Base-by-base conservation (phyloP, 176 grass and related monocot species). In the Tillandsia leiboldiana region DNA sequence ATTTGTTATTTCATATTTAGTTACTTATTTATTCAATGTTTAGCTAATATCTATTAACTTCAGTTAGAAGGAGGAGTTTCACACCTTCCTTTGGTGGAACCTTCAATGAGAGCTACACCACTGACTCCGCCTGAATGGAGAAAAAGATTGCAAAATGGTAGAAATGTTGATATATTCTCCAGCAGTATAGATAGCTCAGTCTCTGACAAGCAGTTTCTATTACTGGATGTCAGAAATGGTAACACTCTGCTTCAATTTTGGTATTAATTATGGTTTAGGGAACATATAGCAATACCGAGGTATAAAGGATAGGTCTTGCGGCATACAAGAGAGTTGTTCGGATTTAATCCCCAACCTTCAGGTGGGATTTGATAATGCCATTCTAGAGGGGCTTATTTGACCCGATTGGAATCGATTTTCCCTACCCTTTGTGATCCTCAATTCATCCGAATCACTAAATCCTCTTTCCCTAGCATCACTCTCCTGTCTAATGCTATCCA, bases 191-290 rank as follows among this genome's bases (percentile, higher is more conserved):
- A 74, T 51, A 66, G 53, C 67, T 63, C 73, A 15, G 54, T 3
- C 33, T 79, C 71, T 67, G 49, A 78, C 33, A 87, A 79, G 71
- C 79, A 63, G 22, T 70, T 85, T 84, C 59, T 97, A 57, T 66
- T 97, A 59, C 79, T 97, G 33, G 89, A 97, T 81, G 93, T 97
- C 26, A 97, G 93, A 50, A 97, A 97, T 83, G 93, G 86, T 92
- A 81, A 83, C 3, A 86, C 50, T 23, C 23, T 78, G 58, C 15
- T 1, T 63, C 2, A 56, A 11, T 64, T 65, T 29, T 15, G 26
- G 27, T 29, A 9, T 59, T 18, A 59, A 59, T 59, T 59, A 8
- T 20, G 54, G 54, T 59, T 13, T 42, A 42, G 33, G 33, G 33
- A 42, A 6, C 33, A 7, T 42, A 8, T 7, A 42, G 4, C 33